These are phyloP conservation scores for Leucosporidium yakuticum DNA, from an alignment of 768 basidiomycete genomes.

Conservation along the genomic window DNA sequence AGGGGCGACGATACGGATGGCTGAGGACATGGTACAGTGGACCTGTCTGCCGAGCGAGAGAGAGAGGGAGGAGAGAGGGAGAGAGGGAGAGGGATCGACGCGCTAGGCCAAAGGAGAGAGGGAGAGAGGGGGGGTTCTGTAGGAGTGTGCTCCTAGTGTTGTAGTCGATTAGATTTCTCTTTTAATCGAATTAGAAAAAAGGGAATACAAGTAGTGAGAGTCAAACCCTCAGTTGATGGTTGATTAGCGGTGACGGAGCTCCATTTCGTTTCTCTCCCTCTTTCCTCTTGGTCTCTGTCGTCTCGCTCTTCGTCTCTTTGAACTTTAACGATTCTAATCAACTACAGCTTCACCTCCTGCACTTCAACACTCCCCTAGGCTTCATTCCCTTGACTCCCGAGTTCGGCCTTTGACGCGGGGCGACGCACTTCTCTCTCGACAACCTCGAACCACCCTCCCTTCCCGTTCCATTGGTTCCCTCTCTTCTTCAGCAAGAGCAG, in stretches of 20 bases:
- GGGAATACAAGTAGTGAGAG: too few relatives aligned
- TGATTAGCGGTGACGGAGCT: not conserved
- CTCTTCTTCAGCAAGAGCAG: too few relatives aligned
- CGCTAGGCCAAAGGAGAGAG: not conserved
- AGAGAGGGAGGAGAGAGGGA: not conserved
- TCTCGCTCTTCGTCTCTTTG: not conserved
- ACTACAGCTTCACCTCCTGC: not conserved
- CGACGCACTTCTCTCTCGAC: not conserved
- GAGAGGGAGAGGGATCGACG: not conserved
- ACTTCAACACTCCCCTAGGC: not conserved
- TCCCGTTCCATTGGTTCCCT: too few relatives aligned
- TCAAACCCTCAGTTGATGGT: not conserved
- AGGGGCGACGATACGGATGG: conserved; percentile 27
- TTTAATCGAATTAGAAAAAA: too few relatives aligned
- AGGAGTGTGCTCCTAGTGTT: not conserved
- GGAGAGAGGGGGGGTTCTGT: not conserved
- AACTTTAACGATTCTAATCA: too few relatives aligned
- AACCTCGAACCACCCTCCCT: not conserved
- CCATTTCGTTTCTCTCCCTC: not conserved
- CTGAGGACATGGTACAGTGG: not conserved
- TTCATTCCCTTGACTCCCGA: not conserved
- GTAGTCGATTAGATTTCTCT: too few relatives aligned
- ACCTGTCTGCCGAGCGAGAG: not conserved
- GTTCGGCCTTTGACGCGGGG: not conserved
- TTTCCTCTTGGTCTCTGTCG: not conserved